Evolutionary conservation across 768 basidiomycete genomes (phyloP).

Genomic region (Leccinum incarnatum): DNA sequence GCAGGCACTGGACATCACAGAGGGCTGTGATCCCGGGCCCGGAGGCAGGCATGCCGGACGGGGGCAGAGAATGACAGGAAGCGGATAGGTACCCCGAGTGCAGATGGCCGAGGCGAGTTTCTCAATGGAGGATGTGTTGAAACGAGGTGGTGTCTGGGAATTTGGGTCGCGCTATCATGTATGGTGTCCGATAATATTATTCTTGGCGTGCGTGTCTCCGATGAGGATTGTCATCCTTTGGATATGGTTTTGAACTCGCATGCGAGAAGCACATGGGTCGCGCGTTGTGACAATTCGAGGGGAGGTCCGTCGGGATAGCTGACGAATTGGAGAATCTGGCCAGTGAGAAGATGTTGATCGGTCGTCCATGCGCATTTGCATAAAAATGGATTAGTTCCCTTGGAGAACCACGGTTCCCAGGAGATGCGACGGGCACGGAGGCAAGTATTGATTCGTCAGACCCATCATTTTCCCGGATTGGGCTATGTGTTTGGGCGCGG

Average conservation of each 20-base stretch:
- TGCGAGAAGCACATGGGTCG: slow-evolving; percentile 4
- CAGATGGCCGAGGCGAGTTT: neutral
- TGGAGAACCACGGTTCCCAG: neutral
- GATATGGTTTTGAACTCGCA: slow-evolving; percentile 14
- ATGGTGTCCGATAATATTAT: neutral
- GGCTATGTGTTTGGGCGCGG: neutral
- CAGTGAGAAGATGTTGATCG: neutral
- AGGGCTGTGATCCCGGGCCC: slow-evolving; percentile 7
- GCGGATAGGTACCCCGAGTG: neutral
- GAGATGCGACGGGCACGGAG: neutral
- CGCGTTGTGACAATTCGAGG: neutral
- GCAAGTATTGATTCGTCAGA: neutral
- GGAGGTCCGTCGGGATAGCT: neutral
- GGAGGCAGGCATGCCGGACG: slow-evolving; percentile 1
- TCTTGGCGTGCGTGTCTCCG: neutral
- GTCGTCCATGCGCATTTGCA: neutral
- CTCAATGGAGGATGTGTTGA: neutral
- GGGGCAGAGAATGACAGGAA: neutral
- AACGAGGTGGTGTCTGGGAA: slow-evolving; percentile 6
- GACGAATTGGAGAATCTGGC: neutral
- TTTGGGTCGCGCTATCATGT: neutral
- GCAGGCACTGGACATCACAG: neutral
- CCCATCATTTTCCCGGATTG: neutral
- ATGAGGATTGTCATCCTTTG: slow-evolving; percentile 2
- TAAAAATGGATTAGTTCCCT: neutral